A percentile compares a stretch with the other conserved stretches of the same genome.
Conservation (phyloP, 768 basidiomycete genomes). For the Dentipellis sp. region DNA sequence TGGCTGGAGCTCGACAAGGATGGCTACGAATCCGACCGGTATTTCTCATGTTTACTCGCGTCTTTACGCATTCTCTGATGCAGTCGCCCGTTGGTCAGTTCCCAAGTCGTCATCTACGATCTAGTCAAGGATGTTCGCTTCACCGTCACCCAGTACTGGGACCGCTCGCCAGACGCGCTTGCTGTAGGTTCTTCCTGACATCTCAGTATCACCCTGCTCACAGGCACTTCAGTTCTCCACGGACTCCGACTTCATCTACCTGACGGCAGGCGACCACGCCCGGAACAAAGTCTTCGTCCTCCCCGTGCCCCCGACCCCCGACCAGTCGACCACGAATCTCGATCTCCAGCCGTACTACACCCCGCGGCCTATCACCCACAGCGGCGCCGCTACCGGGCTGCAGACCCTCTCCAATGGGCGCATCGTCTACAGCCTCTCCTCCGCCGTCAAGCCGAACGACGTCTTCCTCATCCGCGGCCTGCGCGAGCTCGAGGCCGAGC, state of each 20-base stretch:
- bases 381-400: conserved; percentile 49
- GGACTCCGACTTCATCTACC: conserved; percentile 59
- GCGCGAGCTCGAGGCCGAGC: conserved; percentile 27
- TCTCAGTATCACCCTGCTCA: too few species aligned
- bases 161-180: conserved; percentile 61
- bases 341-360: conserved; percentile 32
- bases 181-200: conserved; percentile 31
- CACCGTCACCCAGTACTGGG: conserved; percentile 78
- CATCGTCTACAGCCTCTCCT: conserved; percentile 65
- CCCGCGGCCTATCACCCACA: conserved; percentile 53
- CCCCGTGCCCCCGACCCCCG: conserved; percentile 55
- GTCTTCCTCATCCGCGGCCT: conserved; percentile 54
- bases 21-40: conserved; percentile 86
- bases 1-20: conserved; percentile 87
- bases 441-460: conserved; percentile 74
- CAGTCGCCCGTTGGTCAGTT: conserved; percentile 27
- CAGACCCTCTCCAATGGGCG: conserved; percentile 50
- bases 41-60: background rate
- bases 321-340: conserved; percentile 43
- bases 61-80: background rate
- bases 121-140: conserved; percentile 55
- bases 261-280: conserved; percentile 73
- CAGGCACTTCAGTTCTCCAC: conserved; percentile 51
- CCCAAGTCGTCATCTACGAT: conserved; percentile 75
- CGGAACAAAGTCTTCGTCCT: conserved; percentile 66